phyloP scores from a whole-genome alignment of 352 stramenopile species.

The Sclerospora graminicola region DNA sequence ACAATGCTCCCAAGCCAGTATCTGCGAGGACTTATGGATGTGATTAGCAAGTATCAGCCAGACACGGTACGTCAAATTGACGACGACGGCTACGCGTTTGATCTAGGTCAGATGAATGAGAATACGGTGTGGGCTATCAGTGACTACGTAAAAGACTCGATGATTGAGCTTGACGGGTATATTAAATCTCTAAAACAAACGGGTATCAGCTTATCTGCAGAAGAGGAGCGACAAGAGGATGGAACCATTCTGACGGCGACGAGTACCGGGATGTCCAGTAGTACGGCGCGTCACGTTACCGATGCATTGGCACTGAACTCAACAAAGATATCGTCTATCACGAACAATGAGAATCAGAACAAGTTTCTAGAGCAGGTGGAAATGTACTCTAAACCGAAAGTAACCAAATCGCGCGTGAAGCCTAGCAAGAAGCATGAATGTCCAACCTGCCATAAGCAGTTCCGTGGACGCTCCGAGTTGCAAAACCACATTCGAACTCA shows the following conservation, averaged over 20 bases:
- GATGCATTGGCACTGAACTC: slow-evolving; percentile 40
- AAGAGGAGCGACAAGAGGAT: slow-evolving; percentile 11
- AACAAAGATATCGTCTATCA: slow-evolving; percentile 63
- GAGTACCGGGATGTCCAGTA: slow-evolving; percentile 1
- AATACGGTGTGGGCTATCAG: slow-evolving; percentile 84
- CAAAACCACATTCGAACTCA: slow-evolving; percentile 87
- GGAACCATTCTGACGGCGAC: slow-evolving; percentile 9
- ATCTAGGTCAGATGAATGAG: slow-evolving; percentile 82
- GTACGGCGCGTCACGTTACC: slow-evolving; percentile 14
- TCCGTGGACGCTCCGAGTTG: slow-evolving; percentile 71
- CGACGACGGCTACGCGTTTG: slow-evolving; percentile 81
- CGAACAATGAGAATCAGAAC: slow-evolving; percentile 65
- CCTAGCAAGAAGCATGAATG: slow-evolving; percentile 82
- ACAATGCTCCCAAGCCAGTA: slow-evolving; percentile 80
- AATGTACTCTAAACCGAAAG: slow-evolving; percentile 84
- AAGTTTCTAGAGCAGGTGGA: slow-evolving; percentile 85
- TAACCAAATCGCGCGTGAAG: slow-evolving; percentile 81
- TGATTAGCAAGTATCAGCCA: slow-evolving; percentile 84
- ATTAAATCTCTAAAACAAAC: slow-evolving; percentile 57
- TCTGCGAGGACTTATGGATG: slow-evolving; percentile 73
- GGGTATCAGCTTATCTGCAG: slow-evolving; percentile 19
- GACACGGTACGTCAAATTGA: slow-evolving; percentile 81
- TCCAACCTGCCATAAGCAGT: slow-evolving; percentile 78
- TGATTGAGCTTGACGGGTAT: slow-evolving; percentile 79
- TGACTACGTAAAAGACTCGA: slow-evolving; percentile 81